Conservation (phyloP, 306 rosid genomes). For the Morella rubra region DNA sequence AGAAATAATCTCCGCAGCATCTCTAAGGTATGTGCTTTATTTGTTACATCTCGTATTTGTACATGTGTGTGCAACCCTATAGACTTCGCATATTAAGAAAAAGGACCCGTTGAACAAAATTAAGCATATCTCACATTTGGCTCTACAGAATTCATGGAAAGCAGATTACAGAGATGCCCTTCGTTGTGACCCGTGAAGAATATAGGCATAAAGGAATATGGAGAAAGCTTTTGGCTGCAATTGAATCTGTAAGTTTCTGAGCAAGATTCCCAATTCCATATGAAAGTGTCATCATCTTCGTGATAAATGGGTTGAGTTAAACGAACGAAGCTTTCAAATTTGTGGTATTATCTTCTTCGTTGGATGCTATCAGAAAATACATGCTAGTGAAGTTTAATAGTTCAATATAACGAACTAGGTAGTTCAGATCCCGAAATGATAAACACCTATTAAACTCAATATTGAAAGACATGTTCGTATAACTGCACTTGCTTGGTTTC, state of each 20-base stretch:
- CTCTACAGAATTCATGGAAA: slow-evolving; percentile 35
- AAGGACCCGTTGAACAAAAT: neutral
- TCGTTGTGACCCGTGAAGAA: slow-evolving; percentile 29
- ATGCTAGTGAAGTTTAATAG: no score
- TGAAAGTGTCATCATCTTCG: neutral
- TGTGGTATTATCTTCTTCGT: no score
- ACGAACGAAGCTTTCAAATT: no score
- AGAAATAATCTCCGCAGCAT: slow-evolving; percentile 35
- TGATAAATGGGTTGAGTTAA: no score
- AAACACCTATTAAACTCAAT: no score
- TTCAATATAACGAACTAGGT: no score
- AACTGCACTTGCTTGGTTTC: no score
- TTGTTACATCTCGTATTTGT: neutral
- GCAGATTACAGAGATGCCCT: slow-evolving; percentile 40
- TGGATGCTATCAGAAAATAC: no score
- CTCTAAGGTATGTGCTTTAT: slow-evolving; percentile 32
- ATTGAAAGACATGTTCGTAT: no score
- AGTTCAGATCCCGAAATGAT: no score
- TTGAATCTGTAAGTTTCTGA: slow-evolving; percentile 40
- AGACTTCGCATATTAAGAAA: neutral
- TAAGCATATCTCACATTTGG: neutral
- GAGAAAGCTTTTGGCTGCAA: slow-evolving; percentile 11
- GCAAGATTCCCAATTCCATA: neutral
- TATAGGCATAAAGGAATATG: slow-evolving; percentile 32
- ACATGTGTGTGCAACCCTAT: neutral